Conservation (phyloP, 176 grass and related monocot genomes). For the Triticum timopheevii region DNA sequence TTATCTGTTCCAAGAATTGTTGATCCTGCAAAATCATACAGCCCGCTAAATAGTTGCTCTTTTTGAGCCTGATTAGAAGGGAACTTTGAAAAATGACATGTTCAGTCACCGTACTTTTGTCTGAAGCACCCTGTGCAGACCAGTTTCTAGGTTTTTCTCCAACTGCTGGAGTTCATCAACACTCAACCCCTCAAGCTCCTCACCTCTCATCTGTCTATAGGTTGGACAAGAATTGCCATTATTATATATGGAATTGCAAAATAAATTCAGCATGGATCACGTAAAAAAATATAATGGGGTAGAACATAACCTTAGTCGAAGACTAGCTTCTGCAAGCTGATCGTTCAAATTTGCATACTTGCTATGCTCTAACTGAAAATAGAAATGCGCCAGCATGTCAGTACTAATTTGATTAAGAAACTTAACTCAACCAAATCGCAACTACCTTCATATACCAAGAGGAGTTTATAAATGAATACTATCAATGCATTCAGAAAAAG, state of each 20-base stretch:
- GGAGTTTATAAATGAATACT: background rate
- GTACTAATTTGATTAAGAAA: background rate
- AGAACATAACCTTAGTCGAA: conserved; percentile 61
- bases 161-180: conserved; percentile 81
- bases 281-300: conserved; percentile 18
- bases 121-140: conserved; percentile 70
- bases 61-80: background rate
- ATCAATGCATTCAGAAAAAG: background rate
- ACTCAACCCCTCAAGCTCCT: conserved; percentile 80
- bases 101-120: conserved; percentile 58
- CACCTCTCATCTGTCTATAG: conserved; percentile 93
- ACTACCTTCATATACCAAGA: background rate
- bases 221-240: conserved; percentile 10
- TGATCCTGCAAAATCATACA: conserved; percentile 59
- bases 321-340: conserved; percentile 73
- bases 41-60: conserved; percentile 8
- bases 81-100: background rate
- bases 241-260: conserved; percentile 23
- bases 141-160: conserved; percentile 80
- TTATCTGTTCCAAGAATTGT: conserved; percentile 81
- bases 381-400: background rate
- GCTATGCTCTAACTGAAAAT: conserved; percentile 71
- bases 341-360: conserved; percentile 81
- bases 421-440: background rate
- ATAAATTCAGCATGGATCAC: background rate